A percentile compares a stretch with the other conserved stretches of the same genome.
Conservation (phyloP, 2,329 filamentous ascomycete species). For the Drechslerella coelobrocha region DNA sequence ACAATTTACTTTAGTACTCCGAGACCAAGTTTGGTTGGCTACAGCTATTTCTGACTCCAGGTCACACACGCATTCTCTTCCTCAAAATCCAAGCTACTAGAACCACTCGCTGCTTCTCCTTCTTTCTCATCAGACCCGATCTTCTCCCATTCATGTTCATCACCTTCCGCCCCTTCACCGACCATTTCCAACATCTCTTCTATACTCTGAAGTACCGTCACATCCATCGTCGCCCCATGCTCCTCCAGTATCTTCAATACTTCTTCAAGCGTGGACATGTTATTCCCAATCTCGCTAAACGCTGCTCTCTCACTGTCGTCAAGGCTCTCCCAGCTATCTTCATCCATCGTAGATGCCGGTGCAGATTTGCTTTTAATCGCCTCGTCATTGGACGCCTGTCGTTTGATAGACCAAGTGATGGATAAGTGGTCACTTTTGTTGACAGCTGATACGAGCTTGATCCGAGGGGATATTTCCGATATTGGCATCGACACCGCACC, state of each 20-base stretch:
- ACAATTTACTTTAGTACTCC: background rate
- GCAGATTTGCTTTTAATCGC: too few relatives aligned
- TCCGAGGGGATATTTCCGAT: conserved; percentile 30
- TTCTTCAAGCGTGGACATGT: background rate
- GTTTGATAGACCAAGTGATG: conserved; percentile 8
- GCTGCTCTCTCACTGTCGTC: background rate
- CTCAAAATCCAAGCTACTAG: conserved; percentile 17
- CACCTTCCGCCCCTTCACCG: background rate
- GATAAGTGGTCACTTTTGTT: conserved; percentile 1
- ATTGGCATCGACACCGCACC: conserved; percentile 21
- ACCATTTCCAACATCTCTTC: conserved; percentile 16
- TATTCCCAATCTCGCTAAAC: background rate
- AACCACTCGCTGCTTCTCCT: background rate
- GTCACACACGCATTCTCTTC: conserved; percentile 27
- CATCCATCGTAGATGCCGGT: background rate
- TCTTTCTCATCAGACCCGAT: background rate
- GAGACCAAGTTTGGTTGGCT: background rate
- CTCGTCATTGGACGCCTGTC: background rate
- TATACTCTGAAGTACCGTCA: conserved; percentile 10
- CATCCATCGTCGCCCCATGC: background rate
- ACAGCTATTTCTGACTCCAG: background rate
- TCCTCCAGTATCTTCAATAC: background rate
- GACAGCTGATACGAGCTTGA: conserved; percentile 5
- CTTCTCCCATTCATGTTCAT: conserved; percentile 9
- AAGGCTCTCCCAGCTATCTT: background rate